phyloP scores from a whole-genome alignment of 768 basidiomycete genomes.

The Harrya chromipes region DNA sequence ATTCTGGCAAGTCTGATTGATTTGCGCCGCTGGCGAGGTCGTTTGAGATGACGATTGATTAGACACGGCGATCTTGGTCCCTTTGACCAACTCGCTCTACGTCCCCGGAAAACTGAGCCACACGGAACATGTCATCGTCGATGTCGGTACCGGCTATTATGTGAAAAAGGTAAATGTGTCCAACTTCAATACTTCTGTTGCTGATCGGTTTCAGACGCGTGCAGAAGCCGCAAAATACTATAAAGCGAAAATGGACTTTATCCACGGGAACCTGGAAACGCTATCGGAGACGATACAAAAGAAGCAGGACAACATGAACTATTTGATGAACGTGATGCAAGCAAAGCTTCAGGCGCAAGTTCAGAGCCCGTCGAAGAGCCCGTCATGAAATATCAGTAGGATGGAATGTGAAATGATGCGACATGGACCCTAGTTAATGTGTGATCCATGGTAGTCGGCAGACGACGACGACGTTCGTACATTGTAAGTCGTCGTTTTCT shows the following conservation, averaged over 20 bases:
- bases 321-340: conserved; percentile 72
- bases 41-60: not conserved
- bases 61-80: conserved; percentile 91
- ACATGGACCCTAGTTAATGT: not conserved
- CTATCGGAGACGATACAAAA: conserved; percentile 87
- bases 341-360: conserved; percentile 41
- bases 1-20: conserved; percentile 44
- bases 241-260: conserved; percentile 73
- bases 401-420: not conserved
- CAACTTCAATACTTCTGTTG: not conserved
- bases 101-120: conserved; percentile 89
- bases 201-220: conserved; percentile 56
- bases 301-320: conserved; percentile 88
- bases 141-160: conserved; percentile 95
- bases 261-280: conserved; percentile 78
- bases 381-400: conserved; percentile 12
- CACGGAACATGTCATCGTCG: conserved; percentile 84
- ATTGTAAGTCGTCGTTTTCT: not conserved
- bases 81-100: conserved; percentile 92
- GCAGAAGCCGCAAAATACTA: conserved; percentile 81
- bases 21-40: not conserved
- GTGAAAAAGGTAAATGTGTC: conserved; percentile 74
- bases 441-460: not conserved
- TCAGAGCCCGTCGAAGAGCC: conserved; percentile 19
- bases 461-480: not conserved